Evolutionary conservation across 2,329 filamentous ascomycete species (phyloP), one percentile per base, ranked within the genome.

Genomic region (Fusarium subtropicale): DNA sequence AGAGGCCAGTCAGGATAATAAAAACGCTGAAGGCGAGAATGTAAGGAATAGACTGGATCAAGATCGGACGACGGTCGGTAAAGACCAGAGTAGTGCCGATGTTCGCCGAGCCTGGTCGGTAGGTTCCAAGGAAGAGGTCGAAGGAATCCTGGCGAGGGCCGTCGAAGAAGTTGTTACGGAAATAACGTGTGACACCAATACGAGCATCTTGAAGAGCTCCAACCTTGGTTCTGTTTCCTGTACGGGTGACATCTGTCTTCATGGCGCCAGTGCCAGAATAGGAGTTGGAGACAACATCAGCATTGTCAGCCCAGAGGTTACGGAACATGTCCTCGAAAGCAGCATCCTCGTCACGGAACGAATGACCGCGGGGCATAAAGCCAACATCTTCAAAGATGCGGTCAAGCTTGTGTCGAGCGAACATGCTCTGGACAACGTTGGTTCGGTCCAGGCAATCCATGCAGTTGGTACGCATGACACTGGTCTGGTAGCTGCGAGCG

Each of bases 371-470:
- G 54, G 87, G 81, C 74, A 98, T 87, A 53, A 97, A 83, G 36
- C 94, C 94, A 5, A 93, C 83, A 73, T 98, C 95, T 68, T 90
- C 87, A 60, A 99, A 89, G 84, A 97, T 96, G 69, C 94, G 91
- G 66, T 94, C 94, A 41, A 99, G 84, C 16, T 93, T 92, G 87
- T 90, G 94, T 53, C 95, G 91, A 12, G 92, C 96, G 61, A 99
- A 88, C 92, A 98, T 97, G 79, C 93, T 97, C 81, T 99, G 96
- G 5, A 99, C 93, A 9, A 99, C 94, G 75, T 99, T 99, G 55
- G 96, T 99, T 55, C 96, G 92, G 80, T 99, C 96, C 16, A 99
- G 87, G 72, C 97, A 99, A 81, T 99, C 96, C 96, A 99, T 99
- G 82, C 96, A 99, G 79, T 99, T 99, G 39, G 96, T 97, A 56